Percentiles rank a stretch among this genome's conserved stretches.
These are phyloP conservation scores for Friedmanniomyces simplex DNA, from an alignment of 495 filamentous ascomycete species.

Conservation along the genomic window DNA sequence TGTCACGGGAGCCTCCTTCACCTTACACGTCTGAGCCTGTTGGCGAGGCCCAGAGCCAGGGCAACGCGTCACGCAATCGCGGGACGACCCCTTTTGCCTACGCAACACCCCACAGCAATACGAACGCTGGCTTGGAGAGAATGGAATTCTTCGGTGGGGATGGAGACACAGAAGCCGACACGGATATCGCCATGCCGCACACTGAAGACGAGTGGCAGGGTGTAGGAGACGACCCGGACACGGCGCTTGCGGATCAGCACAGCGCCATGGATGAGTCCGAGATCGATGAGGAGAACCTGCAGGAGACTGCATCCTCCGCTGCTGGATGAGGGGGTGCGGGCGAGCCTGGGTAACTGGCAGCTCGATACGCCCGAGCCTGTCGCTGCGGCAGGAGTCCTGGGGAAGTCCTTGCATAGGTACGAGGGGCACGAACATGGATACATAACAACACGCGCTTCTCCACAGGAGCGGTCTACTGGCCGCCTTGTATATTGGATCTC, in stretches of 20 bases:
- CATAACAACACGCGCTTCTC: neutral
- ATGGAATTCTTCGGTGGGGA: conserved; percentile 9
- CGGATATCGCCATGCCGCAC: conserved; percentile 6
- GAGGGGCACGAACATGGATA: neutral
- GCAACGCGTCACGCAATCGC: conserved; percentile 17
- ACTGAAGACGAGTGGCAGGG: conserved; percentile 20
- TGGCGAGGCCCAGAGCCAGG: conserved; percentile 20
- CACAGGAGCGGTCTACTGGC: neutral
- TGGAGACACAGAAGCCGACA: conserved; percentile 17
- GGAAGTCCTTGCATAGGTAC: neutral
- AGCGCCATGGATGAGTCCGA: neutral
- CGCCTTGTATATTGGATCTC: conserved; percentile 5
- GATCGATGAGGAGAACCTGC: neutral
- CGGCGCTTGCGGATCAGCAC: neutral
- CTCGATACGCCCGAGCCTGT: too few relatives aligned
- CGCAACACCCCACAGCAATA: conserved; percentile 43
- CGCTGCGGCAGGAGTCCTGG: too few relatives aligned
- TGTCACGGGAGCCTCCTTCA: conserved; percentile 23
- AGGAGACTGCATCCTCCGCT: neutral
- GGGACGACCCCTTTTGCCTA: conserved; percentile 40
- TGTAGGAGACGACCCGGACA: conserved; percentile 9
- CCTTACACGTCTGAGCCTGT: conserved; percentile 23
- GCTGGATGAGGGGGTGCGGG: neutral
- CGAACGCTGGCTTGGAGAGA: neutral
- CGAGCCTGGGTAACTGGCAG: too few relatives aligned